Percentiles rank a stretch among this genome's conserved stretches.
These are phyloP conservation scores for Pichia ethanolica DNA, from an alignment of 805 yeast genomes.

Conservation along the genomic window DNA sequence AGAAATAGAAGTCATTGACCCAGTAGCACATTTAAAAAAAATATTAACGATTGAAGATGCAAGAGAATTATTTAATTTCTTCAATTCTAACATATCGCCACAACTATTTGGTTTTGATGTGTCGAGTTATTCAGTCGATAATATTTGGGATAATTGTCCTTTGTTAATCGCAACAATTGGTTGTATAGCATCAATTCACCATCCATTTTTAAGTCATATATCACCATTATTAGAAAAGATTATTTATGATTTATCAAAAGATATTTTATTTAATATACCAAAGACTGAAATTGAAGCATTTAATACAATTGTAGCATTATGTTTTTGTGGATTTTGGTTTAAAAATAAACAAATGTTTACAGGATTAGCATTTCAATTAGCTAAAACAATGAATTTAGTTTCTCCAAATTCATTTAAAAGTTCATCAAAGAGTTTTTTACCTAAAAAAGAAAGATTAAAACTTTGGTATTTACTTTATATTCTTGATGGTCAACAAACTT, in stretches of 20 bases:
- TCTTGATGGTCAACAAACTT: conserved; percentile 62
- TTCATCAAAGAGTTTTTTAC: conserved; percentile 14
- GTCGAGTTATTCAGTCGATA: conserved; percentile 39
- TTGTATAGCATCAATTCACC: conserved; percentile 56
- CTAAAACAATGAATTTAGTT: conserved; percentile 45
- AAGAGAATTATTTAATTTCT: conserved; percentile 41
- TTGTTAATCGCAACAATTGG: conserved; percentile 52
- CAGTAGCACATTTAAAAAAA: conserved; percentile 11
- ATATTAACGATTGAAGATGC: conserved; percentile 28
- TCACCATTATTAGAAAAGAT: conserved; percentile 22
- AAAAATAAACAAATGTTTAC: conserved; percentile 58
- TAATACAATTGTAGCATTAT: conserved; percentile 54
- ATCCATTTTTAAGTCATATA: conserved; percentile 30
- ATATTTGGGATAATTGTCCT: conserved; percentile 49
- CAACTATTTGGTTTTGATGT: conserved; percentile 62
- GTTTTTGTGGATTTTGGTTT: conserved; percentile 64
- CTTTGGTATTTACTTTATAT: conserved; percentile 62
- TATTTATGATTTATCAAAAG: conserved; percentile 25
- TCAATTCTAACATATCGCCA: conserved; percentile 49
- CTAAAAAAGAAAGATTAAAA: conserved; percentile 41
- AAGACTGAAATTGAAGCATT: conserved; percentile 42
- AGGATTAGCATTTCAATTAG: conserved; percentile 60
- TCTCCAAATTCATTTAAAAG: conserved; percentile 11
- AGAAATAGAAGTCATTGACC: not conserved
- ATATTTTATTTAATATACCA: conserved; percentile 29